These are phyloP conservation scores for Neoscytalidium dimidiatum DNA, from an alignment of 2,329 filamentous ascomycete species.

Conservation along the genomic window DNA sequence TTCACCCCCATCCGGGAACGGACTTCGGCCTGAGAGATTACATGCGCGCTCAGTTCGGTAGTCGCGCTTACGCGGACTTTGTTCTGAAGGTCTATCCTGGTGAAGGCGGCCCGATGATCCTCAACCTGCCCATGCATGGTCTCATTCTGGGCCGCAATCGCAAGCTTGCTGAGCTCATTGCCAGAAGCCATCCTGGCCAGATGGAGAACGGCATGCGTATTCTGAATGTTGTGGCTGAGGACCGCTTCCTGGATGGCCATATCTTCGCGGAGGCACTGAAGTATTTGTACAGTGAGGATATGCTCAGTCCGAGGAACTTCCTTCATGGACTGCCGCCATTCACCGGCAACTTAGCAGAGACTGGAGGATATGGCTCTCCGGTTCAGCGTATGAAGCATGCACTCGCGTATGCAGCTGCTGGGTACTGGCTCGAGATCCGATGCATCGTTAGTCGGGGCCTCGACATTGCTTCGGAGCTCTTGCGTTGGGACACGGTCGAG, in stretches of 20 bases:
- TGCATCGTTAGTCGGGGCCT: constrained; percentile 60
- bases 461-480: constrained; percentile 58
- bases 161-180: constrained; percentile 33
- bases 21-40: constrained; percentile 26
- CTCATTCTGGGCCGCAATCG: constrained; percentile 38
- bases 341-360: constrained; percentile 27
- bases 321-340: constrained; percentile 33
- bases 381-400: constrained; percentile 38
- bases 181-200: constrained; percentile 6
- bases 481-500: constrained; percentile 66
- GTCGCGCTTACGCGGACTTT: constrained; percentile 39
- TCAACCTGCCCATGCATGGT: constrained; percentile 37
- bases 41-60: constrained; percentile 35
- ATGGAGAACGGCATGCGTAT: constrained; percentile 12
- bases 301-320: constrained; percentile 31
- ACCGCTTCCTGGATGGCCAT: constrained; percentile 17
- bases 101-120: constrained; percentile 27
- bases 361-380: constrained; percentile 30
- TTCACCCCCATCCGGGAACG: not conserved
- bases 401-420: constrained; percentile 66
- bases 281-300: constrained; percentile 38
- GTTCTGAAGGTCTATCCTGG: constrained; percentile 35
- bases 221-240: constrained; percentile 9
- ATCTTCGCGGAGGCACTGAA: constrained; percentile 36
- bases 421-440: constrained; percentile 58